Evolutionary conservation across 805 yeast species (phyloP), one percentile per base, ranked within the genome.

Genomic region (Ogataea salicorniae): DNA sequence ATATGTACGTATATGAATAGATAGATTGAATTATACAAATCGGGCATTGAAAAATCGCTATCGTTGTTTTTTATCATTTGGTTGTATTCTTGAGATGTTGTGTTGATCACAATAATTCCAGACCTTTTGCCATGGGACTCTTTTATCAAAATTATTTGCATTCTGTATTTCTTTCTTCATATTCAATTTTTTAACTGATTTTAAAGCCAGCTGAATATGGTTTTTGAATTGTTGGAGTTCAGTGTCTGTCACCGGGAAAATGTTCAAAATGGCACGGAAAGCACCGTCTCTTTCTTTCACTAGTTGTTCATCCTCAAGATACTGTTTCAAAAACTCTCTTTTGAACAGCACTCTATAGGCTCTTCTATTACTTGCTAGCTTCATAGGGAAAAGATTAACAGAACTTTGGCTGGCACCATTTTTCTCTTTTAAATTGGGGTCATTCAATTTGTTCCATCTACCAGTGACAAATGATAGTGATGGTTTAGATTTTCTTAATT

Each of bases 401-500:
- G 39, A 5, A 17, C 37, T 5, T 37, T 18, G 16, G 42, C 45
- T 7, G 13, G 31, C 31, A 50, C 11, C n/a, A 1, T 42, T 40
- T 1, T 43, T 39, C 1, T 42, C 48, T 15, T 41, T 35, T 2
- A 58, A 37, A 1, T 44, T 48, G 7, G 41, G 48, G 2, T 34
- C 43, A 39, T 62, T 62, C 44, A 61, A 53, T 3, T 50, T 69
- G 70, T 42, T 14, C 33, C 16, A 39, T 18, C 47, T 42, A 13
- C 48, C 26, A 11, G 23, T 16, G 23, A 46, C 20, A 8, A 64
- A 40, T 37, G 60, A 34, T 0, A 65, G 14, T 0, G 63, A 67
- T 0, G 72, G 72, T 20, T 50, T 56, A 0, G 70, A 62, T 42
- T 68, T 68, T n/a, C 70, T 46, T 5, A 60, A 54, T 39, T 49